Evolutionary conservation across 768 basidiomycete species (phyloP).

Genomic region (Strobilomyces dryophilus): DNA sequence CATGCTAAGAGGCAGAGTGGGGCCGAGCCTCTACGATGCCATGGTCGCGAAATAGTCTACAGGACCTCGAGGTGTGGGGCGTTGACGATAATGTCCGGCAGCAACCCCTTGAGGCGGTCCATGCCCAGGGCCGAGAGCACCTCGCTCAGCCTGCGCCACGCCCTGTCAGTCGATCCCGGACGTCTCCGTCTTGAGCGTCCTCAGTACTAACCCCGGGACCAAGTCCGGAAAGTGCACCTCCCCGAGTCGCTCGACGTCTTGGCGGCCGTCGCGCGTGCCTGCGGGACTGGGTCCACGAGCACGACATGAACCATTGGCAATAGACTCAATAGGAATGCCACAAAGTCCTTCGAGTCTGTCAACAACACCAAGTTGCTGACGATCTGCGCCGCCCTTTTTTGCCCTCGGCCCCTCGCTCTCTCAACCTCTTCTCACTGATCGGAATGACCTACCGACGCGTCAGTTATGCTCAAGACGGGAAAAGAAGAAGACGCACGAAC

Average conservation of each 20-base stretch:
- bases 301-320: conserved; percentile 90
- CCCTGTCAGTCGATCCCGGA: conserved; percentile 97
- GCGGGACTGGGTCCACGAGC: conserved; percentile 94
- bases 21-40: too few relatives aligned
- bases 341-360: conserved; percentile 87
- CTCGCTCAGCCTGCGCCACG: conserved; percentile 94
- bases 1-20: too few relatives aligned
- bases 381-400: conserved; percentile 95
- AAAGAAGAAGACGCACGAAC: conserved; percentile 48
- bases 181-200: conserved; percentile 87
- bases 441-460: conserved; percentile 70
- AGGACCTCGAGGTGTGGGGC: too few relatives aligned
- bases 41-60: too few relatives aligned
- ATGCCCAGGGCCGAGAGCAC: conserved; percentile 96
- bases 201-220: conserved; percentile 79
- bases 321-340: conserved; percentile 86
- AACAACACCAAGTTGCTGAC: conserved; percentile 94
- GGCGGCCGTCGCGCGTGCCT: conserved; percentile 94
- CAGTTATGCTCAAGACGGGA: not conserved
- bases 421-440: conserved; percentile 88
- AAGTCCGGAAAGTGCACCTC: conserved; percentile 94
- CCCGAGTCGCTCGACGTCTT: conserved; percentile 96
- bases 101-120: conserved; percentile 89
- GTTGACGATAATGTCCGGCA: conserved; percentile 91
- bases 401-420: conserved; percentile 88